Evolutionary conservation across 345 rosid genomes (phyloP).

Genomic region (Acer yangbiense): DNA sequence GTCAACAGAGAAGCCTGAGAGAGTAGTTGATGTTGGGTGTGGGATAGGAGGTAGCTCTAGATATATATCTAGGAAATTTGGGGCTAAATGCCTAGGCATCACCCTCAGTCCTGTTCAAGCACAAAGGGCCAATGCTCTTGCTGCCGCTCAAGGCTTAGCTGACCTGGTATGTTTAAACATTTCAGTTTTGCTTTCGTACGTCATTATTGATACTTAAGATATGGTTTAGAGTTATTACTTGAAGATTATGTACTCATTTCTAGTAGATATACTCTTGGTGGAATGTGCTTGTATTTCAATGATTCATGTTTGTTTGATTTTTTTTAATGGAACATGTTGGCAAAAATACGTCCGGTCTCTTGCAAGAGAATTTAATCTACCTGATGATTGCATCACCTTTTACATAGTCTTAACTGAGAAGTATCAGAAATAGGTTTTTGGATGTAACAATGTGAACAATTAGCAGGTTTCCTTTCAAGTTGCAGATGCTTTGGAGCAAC

Average conservation of each 20-base stretch:
- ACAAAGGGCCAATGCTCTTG: constrained; percentile 72
- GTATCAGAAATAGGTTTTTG: not conserved
- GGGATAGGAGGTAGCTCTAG: constrained; percentile 98
- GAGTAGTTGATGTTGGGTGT: constrained; percentile 89
- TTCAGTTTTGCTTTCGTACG: not conserved
- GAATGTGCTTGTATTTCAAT: not conserved
- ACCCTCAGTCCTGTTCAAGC: constrained; percentile 90
- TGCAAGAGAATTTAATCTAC: not conserved
- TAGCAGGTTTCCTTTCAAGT: constrained; percentile 77
- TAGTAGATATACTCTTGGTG: no score
- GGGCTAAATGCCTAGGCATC: constrained; percentile 68
- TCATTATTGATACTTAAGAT: no score
- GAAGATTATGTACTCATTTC: not conserved
- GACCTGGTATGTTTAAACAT: constrained; percentile 36
- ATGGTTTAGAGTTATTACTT: not conserved
- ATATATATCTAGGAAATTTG: constrained; percentile 68
- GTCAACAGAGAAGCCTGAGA: constrained; percentile 48
- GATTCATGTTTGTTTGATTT: not conserved
- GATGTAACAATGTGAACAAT: constrained; percentile 9
- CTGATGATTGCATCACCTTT: not conserved
- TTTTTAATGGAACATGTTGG: not conserved
- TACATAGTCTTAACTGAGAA: not conserved
- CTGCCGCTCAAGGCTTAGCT: constrained; percentile 64
- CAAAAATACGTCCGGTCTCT: not conserved
- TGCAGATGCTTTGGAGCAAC: constrained; percentile 88